Percentiles rank a stretch among this genome's conserved stretches.
Evolutionary conservation across 352 stramenopile genomes (phyloP).

Genomic region (Hyaloperonospora brassicae): DNA sequence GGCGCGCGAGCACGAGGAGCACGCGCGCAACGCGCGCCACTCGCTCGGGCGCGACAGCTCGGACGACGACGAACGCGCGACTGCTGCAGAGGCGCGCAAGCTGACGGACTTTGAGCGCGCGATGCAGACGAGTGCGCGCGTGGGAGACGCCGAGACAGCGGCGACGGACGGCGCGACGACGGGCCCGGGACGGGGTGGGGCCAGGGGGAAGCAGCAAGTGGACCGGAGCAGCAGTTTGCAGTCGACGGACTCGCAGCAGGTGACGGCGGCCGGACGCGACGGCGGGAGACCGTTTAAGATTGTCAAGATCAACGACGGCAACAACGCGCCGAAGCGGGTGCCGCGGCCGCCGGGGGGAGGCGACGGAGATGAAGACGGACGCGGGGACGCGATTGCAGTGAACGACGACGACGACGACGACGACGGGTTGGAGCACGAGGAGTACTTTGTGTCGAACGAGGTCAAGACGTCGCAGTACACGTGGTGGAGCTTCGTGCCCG

Average conservation of each 20-base stretch:
- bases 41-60: no score
- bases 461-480: slow-evolving; percentile 84
- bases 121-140: slow-evolving; percentile 26
- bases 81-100: slow-evolving; percentile 23
- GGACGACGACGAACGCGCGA: slow-evolving; percentile 35
- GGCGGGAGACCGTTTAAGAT: slow-evolving; percentile 54
- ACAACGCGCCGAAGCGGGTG: slow-evolving; percentile 23
- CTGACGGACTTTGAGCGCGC: slow-evolving; percentile 53
- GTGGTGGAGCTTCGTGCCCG: slow-evolving; percentile 83
- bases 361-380: slow-evolving; percentile 5
- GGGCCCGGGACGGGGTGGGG: slow-evolving; percentile 24
- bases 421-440: slow-evolving; percentile 19
- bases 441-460: slow-evolving; percentile 64
- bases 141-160: slow-evolving; percentile 7
- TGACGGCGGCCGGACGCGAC: background rate
- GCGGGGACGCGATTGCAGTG: no score
- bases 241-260: slow-evolving; percentile 45
- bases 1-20: slow-evolving; percentile 43
- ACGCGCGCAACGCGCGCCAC: slow-evolving; percentile 27
- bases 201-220: slow-evolving; percentile 5
- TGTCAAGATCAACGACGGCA: slow-evolving; percentile 61
- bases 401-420: slow-evolving; percentile 9
- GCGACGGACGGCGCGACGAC: slow-evolving; percentile 7
- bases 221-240: slow-evolving; percentile 48
- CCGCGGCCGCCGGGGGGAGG: slow-evolving; percentile 1